Percentiles rank a stretch among this genome's conserved stretches.
Conservation (phyloP, 2,329 filamentous ascomycete genomes). For the Chaetomiaceae sp. region DNA sequence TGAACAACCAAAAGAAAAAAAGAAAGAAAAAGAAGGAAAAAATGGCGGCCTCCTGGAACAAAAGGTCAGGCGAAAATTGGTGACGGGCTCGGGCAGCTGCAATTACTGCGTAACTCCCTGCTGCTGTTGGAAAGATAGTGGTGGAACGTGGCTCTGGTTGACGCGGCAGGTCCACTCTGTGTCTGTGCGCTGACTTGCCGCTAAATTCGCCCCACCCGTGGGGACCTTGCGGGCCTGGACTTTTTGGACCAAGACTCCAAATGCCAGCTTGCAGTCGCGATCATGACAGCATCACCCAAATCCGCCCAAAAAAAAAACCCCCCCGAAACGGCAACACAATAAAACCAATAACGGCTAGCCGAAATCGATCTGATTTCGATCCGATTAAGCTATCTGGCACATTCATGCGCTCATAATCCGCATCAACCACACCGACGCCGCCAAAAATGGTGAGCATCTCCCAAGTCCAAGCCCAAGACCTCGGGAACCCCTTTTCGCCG, state of each 20-base stretch:
- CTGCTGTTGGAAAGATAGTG: too few relatives aligned
- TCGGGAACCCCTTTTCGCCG: background rate
- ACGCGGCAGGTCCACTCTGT: background rate
- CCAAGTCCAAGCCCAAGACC: background rate
- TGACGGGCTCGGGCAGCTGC: too few relatives aligned
- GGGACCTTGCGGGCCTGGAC: background rate
- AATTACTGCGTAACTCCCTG: too few relatives aligned
- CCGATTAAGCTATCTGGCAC: too few relatives aligned
- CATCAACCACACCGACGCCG: background rate
- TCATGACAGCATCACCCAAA: slow-evolving; percentile 2
- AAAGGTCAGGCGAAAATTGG: too few relatives aligned
- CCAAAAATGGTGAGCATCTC: background rate
- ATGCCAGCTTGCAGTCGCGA: slow-evolving; percentile 14
- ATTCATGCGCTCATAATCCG: background rate
- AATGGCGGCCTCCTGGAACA: too few relatives aligned
- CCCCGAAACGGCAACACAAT: background rate
- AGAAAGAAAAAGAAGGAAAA: too few relatives aligned
- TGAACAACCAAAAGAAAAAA: too few relatives aligned
- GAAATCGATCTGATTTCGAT: too few relatives aligned
- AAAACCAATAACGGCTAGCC: background rate
- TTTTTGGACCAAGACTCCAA: slow-evolving; percentile 3
- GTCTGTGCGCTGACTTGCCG: background rate
- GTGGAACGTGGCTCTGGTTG: too few relatives aligned
- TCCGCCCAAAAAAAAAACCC: background rate
- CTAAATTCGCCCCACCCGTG: background rate